These are phyloP conservation scores for Paecilomyces sp. DNA, from an alignment of 2,329 filamentous ascomycete species.

Conservation along the genomic window DNA sequence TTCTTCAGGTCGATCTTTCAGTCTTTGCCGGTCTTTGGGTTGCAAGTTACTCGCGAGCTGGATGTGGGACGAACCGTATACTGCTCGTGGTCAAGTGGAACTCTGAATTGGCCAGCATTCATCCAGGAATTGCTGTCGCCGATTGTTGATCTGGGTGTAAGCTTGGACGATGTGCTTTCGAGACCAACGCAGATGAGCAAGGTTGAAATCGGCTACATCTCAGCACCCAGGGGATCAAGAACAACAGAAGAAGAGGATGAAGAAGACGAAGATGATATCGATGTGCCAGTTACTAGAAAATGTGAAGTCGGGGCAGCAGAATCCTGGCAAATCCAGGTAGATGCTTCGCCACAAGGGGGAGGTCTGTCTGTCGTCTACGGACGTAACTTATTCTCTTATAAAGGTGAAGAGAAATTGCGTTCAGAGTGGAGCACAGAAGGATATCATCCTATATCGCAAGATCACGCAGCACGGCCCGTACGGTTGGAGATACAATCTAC, in stretches of 20 bases:
- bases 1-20: conserved; percentile 20
- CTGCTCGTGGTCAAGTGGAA: conserved; percentile 31
- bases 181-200: conserved; percentile 17
- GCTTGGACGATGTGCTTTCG: conserved; percentile 12
- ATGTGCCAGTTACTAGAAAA: conserved; percentile 11
- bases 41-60: conserved; percentile 25
- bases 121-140: conserved; percentile 16
- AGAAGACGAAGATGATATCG: conserved; percentile 13
- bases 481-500: conserved; percentile 25
- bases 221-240: conserved; percentile 14
- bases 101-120: conserved; percentile 24
- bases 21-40: conserved; percentile 21
- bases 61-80: conserved; percentile 22
- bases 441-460: conserved; percentile 24
- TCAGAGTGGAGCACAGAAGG: conserved; percentile 37
- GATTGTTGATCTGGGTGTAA: conserved; percentile 15
- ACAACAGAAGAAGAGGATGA: conserved; percentile 16
- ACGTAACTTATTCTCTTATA: conserved; percentile 31
- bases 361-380: conserved; percentile 27
- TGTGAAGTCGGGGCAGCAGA: conserved; percentile 16
- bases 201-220: conserved; percentile 27
- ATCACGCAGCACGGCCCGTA: conserved; percentile 22
- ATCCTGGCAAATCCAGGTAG: conserved; percentile 24
- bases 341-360: conserved; percentile 20
- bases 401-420: conserved; percentile 21